Conservation (phyloP, 2,329 filamentous ascomycete species). For the Claviceps sp. region DNA sequence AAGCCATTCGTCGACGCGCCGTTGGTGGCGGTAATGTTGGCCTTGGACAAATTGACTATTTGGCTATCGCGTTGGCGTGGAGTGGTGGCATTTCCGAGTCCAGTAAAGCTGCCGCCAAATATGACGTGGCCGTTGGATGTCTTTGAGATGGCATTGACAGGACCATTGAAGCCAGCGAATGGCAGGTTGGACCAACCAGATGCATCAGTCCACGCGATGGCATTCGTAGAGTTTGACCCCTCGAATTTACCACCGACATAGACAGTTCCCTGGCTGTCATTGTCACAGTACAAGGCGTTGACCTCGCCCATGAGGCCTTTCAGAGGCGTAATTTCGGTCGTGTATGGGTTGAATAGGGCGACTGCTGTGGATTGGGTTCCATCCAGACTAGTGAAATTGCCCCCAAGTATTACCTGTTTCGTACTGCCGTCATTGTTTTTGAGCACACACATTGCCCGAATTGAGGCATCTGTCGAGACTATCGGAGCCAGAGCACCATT, state of each 20-base stretch:
- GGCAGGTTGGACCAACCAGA: slow-evolving; percentile 67
- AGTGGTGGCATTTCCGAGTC: slow-evolving; percentile 66
- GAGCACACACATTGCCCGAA: slow-evolving; percentile 79
- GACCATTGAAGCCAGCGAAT: slow-evolving; percentile 90
- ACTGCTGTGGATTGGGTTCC: slow-evolving; percentile 63
- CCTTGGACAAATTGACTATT: slow-evolving; percentile 71
- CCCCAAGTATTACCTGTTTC: slow-evolving; percentile 70
- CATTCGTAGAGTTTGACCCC: slow-evolving; percentile 72
- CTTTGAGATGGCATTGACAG: slow-evolving; percentile 74
- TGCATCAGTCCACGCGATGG: slow-evolving; percentile 62
- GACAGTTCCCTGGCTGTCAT: slow-evolving; percentile 56
- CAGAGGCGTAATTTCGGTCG: slow-evolving; percentile 56
- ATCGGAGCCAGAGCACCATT: slow-evolving; percentile 71
- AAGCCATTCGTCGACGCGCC: slow-evolving; percentile 51
- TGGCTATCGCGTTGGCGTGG: slow-evolving; percentile 58
- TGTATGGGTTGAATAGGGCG: slow-evolving; percentile 67
- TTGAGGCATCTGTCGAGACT: slow-evolving; percentile 66
- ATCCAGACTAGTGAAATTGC: slow-evolving; percentile 88
- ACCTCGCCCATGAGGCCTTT: slow-evolving; percentile 75
- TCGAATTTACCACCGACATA: slow-evolving; percentile 85
- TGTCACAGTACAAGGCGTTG: slow-evolving; percentile 70
- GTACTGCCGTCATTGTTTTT: slow-evolving; percentile 50
- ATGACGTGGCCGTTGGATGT: slow-evolving; percentile 72
- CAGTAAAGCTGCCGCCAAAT: slow-evolving; percentile 83
- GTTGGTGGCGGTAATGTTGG: slow-evolving; percentile 54